Base-by-base conservation (phyloP, 2,329 filamentous ascomycete species). In the Fusarium verticillioides region DNA sequence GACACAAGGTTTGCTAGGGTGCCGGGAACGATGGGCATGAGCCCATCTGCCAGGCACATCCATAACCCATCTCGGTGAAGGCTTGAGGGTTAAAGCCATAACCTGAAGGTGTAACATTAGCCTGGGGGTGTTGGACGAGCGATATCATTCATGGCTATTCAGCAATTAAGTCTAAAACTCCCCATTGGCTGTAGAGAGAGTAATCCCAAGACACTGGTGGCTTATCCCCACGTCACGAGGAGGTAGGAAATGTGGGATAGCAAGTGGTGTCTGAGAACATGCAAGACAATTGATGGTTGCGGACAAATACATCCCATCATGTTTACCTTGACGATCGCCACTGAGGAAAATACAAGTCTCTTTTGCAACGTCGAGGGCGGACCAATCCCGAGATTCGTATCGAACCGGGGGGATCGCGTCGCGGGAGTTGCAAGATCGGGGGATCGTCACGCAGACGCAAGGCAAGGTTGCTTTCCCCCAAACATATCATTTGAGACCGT, bases 371-470 rank as follows among this genome's bases (percentile, higher is more conserved):
- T 72, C 42, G 28, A 70, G 47, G 28, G 70, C 47, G 66, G 57
- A 52, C 70, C 66, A 74, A 72, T 72, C 68, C 71, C 30, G 39
- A 47, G 39, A 30, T n/a, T 43, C 43, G 19, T 47, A 46, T 32
- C 18, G 44, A 39, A 42, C 58, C 46, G 44, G 71, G 71, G 58
- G 47, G 32, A 32, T 53, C 36, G 47, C 65, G 53, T 66, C 49
- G 72, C 64, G 72, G 72, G 72, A 74, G 72, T 73, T 73, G 69
- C 30, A 75, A 75, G 72, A 74, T 74, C 72, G 72, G 72, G 72
- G 72, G 72, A 74, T 74, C 72, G 68, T 70, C 72, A 52, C 63
- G 64, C 72, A 74, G 64, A 66, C 65, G 68, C 64, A 63, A 74
- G 71, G 60, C 59, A 74, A 69, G 72, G 71, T 66, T 72, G 53